Percentiles rank a stretch among this genome's conserved stretches.
Evolutionary conservation across 2,329 filamentous ascomycete species (phyloP).

Genomic region (Verticillium nonalfalfae): DNA sequence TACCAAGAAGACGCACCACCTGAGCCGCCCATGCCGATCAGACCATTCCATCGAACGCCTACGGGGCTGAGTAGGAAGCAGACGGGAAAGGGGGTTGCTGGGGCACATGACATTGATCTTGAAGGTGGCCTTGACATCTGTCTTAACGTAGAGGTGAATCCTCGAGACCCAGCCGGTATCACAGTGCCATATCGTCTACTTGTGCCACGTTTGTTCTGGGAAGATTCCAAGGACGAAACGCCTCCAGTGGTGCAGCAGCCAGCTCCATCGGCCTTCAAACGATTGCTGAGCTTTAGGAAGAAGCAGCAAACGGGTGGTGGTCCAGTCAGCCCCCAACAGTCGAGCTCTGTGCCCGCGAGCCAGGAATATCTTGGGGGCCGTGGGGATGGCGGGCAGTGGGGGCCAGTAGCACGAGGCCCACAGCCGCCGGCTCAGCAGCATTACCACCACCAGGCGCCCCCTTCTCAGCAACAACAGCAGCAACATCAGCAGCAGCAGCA

Average conservation of each 20-base stretch:
- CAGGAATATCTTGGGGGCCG: neutral
- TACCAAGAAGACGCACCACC: conserved; percentile 7
- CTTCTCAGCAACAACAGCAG: neutral
- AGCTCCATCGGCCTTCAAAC: conserved; percentile 32
- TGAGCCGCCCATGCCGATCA: conserved; percentile 10
- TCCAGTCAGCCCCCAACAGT: neutral
- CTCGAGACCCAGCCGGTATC: conserved; percentile 78
- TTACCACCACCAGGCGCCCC: neutral
- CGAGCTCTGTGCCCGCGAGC: neutral
- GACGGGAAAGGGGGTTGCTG: conserved; percentile 37
- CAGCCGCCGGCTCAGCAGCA: neutral
- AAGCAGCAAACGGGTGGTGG: conserved; percentile 15
- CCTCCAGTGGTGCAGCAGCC: conserved; percentile 9
- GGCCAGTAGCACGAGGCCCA: neutral
- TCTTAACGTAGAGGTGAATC: conserved; percentile 83
- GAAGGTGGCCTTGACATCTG: conserved; percentile 81
- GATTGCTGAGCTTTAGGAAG: conserved; percentile 37
- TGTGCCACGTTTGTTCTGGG: conserved; percentile 68
- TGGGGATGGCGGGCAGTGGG: neutral
- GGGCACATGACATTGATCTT: conserved; percentile 61
- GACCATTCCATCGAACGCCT: conserved; percentile 60
- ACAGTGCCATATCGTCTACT: conserved; percentile 83
- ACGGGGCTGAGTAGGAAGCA: conserved; percentile 62
- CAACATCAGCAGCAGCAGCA: neutral
- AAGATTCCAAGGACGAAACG: conserved; percentile 22